These are phyloP conservation scores for Dissophora ornata DNA, from an alignment of 192 early-diverging fungal genomes.

Conservation along the genomic window DNA sequence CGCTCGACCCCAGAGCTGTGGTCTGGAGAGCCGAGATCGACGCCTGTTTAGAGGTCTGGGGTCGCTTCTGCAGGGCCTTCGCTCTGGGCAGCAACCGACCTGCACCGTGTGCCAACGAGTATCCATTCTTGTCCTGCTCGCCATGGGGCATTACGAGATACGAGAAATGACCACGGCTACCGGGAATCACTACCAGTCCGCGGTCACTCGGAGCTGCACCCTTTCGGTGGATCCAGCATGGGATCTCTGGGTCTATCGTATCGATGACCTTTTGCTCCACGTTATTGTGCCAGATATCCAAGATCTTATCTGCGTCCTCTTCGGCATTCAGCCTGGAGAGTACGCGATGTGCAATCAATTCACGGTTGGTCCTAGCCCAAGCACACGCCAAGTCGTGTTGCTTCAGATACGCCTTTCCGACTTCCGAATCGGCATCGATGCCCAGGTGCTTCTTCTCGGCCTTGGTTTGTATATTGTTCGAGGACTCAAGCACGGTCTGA, in stretches of 20 bases:
- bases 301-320: constrained; percentile 46
- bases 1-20: constrained; percentile 60
- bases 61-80: constrained; percentile 54
- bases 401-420: constrained; percentile 53
- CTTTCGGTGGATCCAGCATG: constrained; percentile 66
- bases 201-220: constrained; percentile 68
- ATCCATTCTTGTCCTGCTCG: constrained; percentile 59
- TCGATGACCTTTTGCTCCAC: constrained; percentile 52
- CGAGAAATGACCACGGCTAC: constrained; percentile 65
- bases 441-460: constrained; percentile 46
- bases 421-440: constrained; percentile 33
- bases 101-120: constrained; percentile 68
- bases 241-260: constrained; percentile 4
- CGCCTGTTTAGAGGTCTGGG: constrained; percentile 42
- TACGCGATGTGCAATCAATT: constrained; percentile 65
- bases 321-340: constrained; percentile 51
- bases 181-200: constrained; percentile 68
- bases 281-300: constrained; percentile 72
- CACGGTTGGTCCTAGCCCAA: constrained; percentile 66
- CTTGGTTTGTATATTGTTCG: constrained; percentile 35
- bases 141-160: constrained; percentile 65
- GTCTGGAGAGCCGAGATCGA: constrained; percentile 49
- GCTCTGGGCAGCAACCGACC: constrained; percentile 61
- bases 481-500: constrained; percentile 57
- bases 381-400: constrained; percentile 59